Evolutionary conservation across 2,329 filamentous ascomycete genomes (phyloP), one percentile per base, ranked within the genome.

Genomic region (Scleromitrula shiraiana): DNA sequence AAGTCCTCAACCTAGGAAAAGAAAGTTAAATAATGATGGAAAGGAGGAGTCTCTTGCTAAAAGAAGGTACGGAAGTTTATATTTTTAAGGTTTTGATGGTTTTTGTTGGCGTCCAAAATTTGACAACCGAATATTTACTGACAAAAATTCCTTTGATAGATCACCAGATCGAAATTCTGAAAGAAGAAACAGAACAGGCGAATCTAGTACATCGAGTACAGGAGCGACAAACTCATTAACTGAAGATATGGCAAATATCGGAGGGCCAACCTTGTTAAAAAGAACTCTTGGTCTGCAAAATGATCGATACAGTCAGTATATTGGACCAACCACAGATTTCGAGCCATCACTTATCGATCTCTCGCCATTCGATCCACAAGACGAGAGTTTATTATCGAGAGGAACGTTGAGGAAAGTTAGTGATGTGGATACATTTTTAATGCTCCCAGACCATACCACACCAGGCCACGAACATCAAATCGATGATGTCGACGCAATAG

Each of bases 331-430:
- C 42, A 89, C 86, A 42, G 85, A 89, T 59, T 88, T 90, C 62
- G 87, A 93, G 63, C 84, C 85, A 14, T 83, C 83, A n/a, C 73
- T 93, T 46, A 87, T 91, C 66, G 85, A 87, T 58, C 74, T 91
- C 19, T 89, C 85, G 19, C 75, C 81, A 5, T 90, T 90, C 65
- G 85, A 91, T 67, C 82, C 82, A 24, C 83, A 85, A 63, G 85
- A 90, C 70, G 86, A 91, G 68, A 89, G 83, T 61, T 76, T 85
- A 19, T 74, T 88, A 49, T 77, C 84, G 32, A 72, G 80, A 56
- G 80, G 80, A 24, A 80, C 76, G 5, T 75, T 91, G 50, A 77
- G 87, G 59, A 85, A 85, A 65, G 86, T 91, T 56, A 85, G 83
- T 67, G 79, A 85, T 50, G 67, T 78, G 65, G 85, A 89, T 64